Conservation (phyloP, 441 rosid species). For the Gossypium aridum region DNA sequence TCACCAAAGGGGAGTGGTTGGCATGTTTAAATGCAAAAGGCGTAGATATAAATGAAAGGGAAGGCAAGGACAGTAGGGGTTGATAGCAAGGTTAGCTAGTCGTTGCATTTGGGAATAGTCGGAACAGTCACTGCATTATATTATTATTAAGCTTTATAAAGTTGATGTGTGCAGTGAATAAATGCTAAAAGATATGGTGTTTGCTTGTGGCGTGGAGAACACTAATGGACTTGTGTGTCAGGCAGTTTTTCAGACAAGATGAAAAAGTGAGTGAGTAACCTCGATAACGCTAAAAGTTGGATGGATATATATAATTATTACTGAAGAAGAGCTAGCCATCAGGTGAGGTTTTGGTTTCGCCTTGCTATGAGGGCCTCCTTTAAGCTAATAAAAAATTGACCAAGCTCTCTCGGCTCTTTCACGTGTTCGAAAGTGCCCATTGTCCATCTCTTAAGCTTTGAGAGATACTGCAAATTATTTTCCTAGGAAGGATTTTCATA, state of each 20-base stretch:
- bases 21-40: slow-evolving; percentile 25
- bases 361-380: background rate
- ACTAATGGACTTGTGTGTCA: slow-evolving; percentile 17
- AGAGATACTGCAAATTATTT: background rate
- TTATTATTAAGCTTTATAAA: background rate
- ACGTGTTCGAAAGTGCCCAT: slow-evolving; percentile 7
- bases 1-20: slow-evolving; percentile 18
- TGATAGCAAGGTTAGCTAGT: background rate
- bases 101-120: slow-evolving; percentile 20
- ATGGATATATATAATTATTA: background rate
- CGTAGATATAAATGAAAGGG: slow-evolving; percentile 20
- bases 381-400: background rate
- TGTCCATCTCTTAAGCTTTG: background rate
- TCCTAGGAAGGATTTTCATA: too few species aligned
- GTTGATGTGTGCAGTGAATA: background rate
- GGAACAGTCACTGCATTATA: slow-evolving; percentile 15
- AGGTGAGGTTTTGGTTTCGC: slow-evolving; percentile 20
- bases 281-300: slow-evolving; percentile 32
- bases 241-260: slow-evolving; percentile 19
- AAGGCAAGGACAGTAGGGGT: background rate
- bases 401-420: slow-evolving; percentile 14
- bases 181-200: slow-evolving; percentile 17
- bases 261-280: slow-evolving; percentile 16
- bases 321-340: background rate
- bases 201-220: slow-evolving; percentile 27